Percentiles rank a stretch among this genome's conserved stretches.
Conservation (phyloP, 257 asterid genomes). For the Fraxinus anomala region DNA sequence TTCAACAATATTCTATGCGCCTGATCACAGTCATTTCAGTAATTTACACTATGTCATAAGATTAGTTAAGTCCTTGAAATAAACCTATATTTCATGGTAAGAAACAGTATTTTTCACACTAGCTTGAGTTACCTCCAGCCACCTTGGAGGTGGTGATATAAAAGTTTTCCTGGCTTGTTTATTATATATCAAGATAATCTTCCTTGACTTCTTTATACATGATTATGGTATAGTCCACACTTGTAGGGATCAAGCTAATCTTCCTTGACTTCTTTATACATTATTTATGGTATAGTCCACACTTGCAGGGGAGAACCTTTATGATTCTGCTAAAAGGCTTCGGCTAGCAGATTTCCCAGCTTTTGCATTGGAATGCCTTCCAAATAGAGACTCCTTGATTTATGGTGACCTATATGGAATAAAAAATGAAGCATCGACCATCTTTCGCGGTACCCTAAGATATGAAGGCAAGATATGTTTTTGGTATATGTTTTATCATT, state of each 20-base stretch:
- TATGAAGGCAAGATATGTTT: slow-evolving; percentile 68
- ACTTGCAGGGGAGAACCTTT: slow-evolving; percentile 74
- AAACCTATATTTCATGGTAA: background rate
- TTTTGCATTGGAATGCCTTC: slow-evolving; percentile 95
- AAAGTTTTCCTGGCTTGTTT: background rate
- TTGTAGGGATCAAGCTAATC: slow-evolving; percentile 47
- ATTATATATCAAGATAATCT: background rate
- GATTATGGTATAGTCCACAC: slow-evolving; percentile 10
- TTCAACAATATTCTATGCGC: background rate
- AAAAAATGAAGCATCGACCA: slow-evolving; percentile 75
- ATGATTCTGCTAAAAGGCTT: slow-evolving; percentile 79
- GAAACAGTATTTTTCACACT: background rate
- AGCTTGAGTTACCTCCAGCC: background rate
- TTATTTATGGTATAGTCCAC: slow-evolving; percentile 8
- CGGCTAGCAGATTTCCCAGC: slow-evolving; percentile 83
- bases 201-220: slow-evolving; percentile 6
- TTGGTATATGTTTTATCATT: slow-evolving; percentile 3
- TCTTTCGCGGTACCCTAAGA: slow-evolving; percentile 92
- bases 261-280: slow-evolving; percentile 9
- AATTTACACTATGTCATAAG: background rate
- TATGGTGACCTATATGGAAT: slow-evolving; percentile 89
- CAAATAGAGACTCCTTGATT: slow-evolving; percentile 81
- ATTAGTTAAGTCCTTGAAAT: background rate
- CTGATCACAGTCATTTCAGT: background rate
- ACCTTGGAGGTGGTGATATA: background rate